phyloP scores from a whole-genome alignment of 176 grass and related monocot species.

The Urochloa ruziziensis region DNA sequence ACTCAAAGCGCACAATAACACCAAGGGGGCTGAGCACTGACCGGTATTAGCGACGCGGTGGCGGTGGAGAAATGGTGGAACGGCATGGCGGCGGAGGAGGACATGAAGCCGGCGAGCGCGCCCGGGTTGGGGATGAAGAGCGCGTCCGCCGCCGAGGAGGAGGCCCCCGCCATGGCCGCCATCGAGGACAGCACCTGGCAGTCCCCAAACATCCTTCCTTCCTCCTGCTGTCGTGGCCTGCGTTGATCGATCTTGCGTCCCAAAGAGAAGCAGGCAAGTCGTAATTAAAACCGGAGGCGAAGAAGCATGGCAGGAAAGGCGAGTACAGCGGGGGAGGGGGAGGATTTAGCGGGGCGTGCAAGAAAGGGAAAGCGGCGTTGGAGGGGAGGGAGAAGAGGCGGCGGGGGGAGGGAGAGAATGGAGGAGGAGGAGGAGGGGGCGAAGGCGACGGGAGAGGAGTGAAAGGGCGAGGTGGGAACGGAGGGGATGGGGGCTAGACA shows the following conservation, averaged over 20 bases:
- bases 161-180: conserved; percentile 41
- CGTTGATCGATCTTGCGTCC: neutral
- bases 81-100: conserved; percentile 61
- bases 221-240: neutral
- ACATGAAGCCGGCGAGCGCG: conserved; percentile 62
- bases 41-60: conserved; percentile 25
- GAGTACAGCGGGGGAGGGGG: conserved; percentile 11
- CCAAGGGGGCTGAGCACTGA: no score
- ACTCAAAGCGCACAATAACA: neutral
- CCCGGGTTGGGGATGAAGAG: conserved; percentile 69
- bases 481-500: neutral
- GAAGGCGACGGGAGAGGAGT: neutral
- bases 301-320: neutral
- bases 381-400: neutral
- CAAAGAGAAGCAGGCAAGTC: neutral
- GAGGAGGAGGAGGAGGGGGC: neutral
- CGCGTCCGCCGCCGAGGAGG: conserved; percentile 55
- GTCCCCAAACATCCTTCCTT: conserved; percentile 78
- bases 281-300: neutral
- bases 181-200: conserved; percentile 91
- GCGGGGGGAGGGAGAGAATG: neutral
- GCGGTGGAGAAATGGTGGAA: conserved; percentile 56
- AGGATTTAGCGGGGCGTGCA: conserved; percentile 39
- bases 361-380: conserved; percentile 18
- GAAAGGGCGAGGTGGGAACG: neutral